These are phyloP conservation scores for Dioszegia aurantiaca DNA, from an alignment of 768 basidiomycete genomes.

Conservation along the genomic window DNA sequence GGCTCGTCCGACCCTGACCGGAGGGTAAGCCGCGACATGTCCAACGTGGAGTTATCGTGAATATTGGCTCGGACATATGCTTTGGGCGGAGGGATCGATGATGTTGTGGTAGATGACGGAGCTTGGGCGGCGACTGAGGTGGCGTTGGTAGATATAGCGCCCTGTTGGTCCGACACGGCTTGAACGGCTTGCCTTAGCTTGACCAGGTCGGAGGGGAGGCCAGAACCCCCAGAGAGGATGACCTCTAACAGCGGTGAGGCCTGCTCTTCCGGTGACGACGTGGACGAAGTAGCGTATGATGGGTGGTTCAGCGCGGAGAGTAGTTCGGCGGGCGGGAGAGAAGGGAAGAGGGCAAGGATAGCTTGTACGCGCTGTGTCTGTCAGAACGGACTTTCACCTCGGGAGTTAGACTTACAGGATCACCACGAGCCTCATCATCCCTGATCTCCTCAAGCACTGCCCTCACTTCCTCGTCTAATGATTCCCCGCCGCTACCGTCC, in stretches of 20 bases:
- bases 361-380: slow-evolving; percentile 29
- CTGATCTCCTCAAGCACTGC: slow-evolving; percentile 5
- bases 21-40: slow-evolving; percentile 57
- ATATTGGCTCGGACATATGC: slow-evolving; percentile 57
- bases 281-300: slow-evolving; percentile 27
- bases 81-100: not conserved
- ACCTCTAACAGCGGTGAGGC: slow-evolving; percentile 42
- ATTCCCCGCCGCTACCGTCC: not conserved
- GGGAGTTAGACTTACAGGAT: slow-evolving; percentile 26
- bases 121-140: not conserved
- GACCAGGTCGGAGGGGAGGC: slow-evolving; percentile 66
- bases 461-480: slow-evolving; percentile 5
- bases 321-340: slow-evolving; percentile 35
- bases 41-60: slow-evolving; percentile 71
- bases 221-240: slow-evolving; percentile 58
- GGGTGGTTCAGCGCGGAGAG: slow-evolving; percentile 42
- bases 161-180: slow-evolving; percentile 16
- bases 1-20: slow-evolving; percentile 63
- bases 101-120: slow-evolving; percentile 8
- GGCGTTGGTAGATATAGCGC: not conserved
- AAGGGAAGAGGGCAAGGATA: slow-evolving; percentile 42
- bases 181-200: slow-evolving; percentile 57
- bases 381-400: slow-evolving; percentile 11
- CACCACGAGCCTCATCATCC: slow-evolving; percentile 20
- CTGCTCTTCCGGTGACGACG: slow-evolving; percentile 25